Base-by-base conservation (phyloP, 2,329 filamentous ascomycete species). In the Penicillium sp. region DNA sequence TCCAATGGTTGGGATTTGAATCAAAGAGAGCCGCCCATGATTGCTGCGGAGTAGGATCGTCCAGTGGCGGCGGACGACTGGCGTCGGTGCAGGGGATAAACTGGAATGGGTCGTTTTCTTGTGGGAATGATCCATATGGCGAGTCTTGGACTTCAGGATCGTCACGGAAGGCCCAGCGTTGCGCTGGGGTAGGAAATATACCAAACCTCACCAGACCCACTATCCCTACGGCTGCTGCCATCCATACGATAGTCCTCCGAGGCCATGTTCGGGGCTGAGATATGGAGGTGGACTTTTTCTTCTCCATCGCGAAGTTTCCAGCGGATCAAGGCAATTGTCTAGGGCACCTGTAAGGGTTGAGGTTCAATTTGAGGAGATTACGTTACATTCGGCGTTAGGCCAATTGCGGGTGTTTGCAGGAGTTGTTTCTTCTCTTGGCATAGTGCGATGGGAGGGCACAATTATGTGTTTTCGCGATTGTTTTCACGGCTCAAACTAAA, bases 51-150 rank as follows among this genome's bases (percentile, higher is more conserved):
- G 44, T 45, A n/a, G 53, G 48, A 16, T 62, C 60, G 7, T 60
- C 50, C 6, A 61, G 53, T 9, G 47, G 48, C 2, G 60, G 60
- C 3, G 48, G 51, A 24, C n/a, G 50, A 52, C 58, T 62, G n/a
- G 58, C 16, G 48, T 54, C 22, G 3, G 60, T 62, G 43, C 60
- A 60, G 14, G 60, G 60, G 9, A 62, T 27, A 19, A 62, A 62
- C 5, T 56, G 51, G 21, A 62, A 62, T 26, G 55, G 60, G 27
- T 62, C 60, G 13, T 49, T 21, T 5, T 55, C 24, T 33, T 39
- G 35, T 39, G 35, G 35, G 7, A 39, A 39, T 19, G 1, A 9
- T 39, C 35, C 35, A 19, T 39, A 39, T 9, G 35, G 35, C 35
- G n/a, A 39, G 35, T 39, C 35, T 19, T 19, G 35, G 14, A 39